Conservation (phyloP, 2,329 filamentous ascomycete genomes). For the Fusarium sp. region DNA sequence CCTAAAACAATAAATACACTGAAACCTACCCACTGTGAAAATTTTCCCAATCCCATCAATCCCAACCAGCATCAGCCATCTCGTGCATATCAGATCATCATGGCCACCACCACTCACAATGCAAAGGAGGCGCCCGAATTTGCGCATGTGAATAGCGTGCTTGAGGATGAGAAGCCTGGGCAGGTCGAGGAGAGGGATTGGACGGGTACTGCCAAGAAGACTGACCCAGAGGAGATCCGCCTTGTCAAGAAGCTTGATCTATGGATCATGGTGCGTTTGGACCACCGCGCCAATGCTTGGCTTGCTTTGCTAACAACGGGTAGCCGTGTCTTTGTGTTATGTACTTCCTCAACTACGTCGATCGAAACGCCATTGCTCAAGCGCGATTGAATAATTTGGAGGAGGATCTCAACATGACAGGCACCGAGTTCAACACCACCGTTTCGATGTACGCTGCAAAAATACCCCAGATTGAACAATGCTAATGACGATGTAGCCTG, state of each 20-base stretch:
- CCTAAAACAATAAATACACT: constrained; percentile 39
- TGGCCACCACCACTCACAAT: constrained; percentile 17
- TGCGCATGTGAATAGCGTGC: constrained; percentile 42
- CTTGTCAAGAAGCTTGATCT: constrained; percentile 58
- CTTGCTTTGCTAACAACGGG: neutral
- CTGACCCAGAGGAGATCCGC: constrained; percentile 55
- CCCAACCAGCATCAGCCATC: neutral
- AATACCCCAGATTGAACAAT: rapidly evolving
- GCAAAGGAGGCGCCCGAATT: constrained; percentile 34
- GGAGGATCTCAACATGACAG: constrained; percentile 64
- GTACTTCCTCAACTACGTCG: constrained; percentile 53
- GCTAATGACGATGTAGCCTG: constrained; percentile 42
- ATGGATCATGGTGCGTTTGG: constrained; percentile 55
- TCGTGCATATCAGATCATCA: neutral
- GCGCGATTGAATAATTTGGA: constrained; percentile 62
- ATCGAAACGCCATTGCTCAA: constrained; percentile 61
- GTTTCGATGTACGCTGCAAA: constrained; percentile 52
- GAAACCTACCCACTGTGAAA: no score
- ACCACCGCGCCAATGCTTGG: neutral
- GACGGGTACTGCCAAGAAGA: constrained; percentile 55
- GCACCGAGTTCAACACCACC: constrained; percentile 66
- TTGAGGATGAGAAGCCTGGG: constrained; percentile 42
- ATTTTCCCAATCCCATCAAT: neutral
- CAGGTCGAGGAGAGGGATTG: constrained; percentile 50
- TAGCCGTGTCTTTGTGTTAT: constrained; percentile 55